Evolutionary conservation across 169 alveolate genomes (phyloP), one percentile per base, ranked within the genome.

Genomic region (Cryptosporidium sp.): DNA sequence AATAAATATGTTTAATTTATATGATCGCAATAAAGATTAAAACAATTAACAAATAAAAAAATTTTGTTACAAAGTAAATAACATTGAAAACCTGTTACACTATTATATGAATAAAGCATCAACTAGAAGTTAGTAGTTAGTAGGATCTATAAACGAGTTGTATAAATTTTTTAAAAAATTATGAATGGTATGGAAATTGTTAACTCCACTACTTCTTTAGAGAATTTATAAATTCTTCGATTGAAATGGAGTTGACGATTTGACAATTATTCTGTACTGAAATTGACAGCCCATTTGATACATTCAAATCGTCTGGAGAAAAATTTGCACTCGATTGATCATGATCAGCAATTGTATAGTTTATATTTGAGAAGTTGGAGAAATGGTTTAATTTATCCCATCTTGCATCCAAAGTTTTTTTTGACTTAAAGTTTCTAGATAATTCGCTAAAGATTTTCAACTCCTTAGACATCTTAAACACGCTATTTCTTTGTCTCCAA

Each of bases 181-280:
- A 5, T 55, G 21, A 5, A 3, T 8, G 67, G 39, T 2, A 9
- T 21, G 3, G 16, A 41, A 6, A 41, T 9, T 8, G 12, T 65
- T 3, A 10, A 33, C 3, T 65, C 58, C 26, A 26, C 23, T 37
- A 45, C 9, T 41, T 43, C 21, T 21, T 69, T 5, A 69, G 23
- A 2, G 84, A 69, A n/a, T 80, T 45, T 41, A 80, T 50, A 48
- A 61, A 80, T 29, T 80, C 89, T 9, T 80, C 74, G n/a, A 80
- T 7, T 26, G 89, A 80, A 43, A 80, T 62, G 2, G 89, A 80
- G 12, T 80, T 33, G 23, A 65, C 39, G 26, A 80, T 80, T 29
- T 80, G 80, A 16, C 71, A 80, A 23, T 31, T 23, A 3, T 65
- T 51, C 26, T 61, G 89, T 45, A 26, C 35, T 6, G 74, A 39